Percentiles rank a stretch among this genome's conserved stretches.
Conservation (phyloP, 805 yeast species). For the Wickerhamiella dianesei region DNA sequence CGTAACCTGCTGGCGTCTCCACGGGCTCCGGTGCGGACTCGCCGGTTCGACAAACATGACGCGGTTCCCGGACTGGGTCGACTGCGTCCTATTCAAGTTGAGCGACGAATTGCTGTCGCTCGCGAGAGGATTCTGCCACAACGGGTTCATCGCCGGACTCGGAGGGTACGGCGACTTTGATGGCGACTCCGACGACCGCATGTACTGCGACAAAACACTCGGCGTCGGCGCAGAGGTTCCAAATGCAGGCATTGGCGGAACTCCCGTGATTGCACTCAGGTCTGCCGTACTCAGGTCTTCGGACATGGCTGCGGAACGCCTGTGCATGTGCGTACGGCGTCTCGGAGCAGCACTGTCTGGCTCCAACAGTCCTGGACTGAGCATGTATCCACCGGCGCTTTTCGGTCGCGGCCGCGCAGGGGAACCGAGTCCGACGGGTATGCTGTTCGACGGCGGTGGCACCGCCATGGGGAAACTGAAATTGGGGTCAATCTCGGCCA, state of each 20-base stretch:
- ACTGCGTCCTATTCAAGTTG: not conserved
- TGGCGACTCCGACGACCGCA: not conserved
- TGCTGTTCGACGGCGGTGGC: constrained; percentile 4
- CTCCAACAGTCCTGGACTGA: not conserved
- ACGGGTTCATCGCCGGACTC: not conserved
- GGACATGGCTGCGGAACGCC: constrained; percentile 22
- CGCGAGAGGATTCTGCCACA: not conserved
- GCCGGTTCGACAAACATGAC: constrained; percentile 4
- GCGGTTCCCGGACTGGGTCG: constrained; percentile 2
- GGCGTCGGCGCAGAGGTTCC: not conserved
- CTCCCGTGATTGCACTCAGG: constrained; percentile 6
- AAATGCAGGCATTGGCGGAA: not conserved
- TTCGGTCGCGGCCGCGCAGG: constrained; percentile 12
- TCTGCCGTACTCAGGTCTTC: constrained; percentile 18
- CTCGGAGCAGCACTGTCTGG: constrained; percentile 4
- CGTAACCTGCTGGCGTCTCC: constrained; percentile 6
- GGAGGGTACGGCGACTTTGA: not conserved
- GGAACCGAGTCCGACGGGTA: constrained; percentile 9
- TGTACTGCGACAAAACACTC: not conserved
- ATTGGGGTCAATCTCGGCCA: constrained; percentile 17
- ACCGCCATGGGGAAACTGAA: constrained; percentile 14
- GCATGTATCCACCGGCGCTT: not conserved
- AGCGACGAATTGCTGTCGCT: not conserved
- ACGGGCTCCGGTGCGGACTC: not conserved
- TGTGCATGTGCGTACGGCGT: constrained; percentile 15